Base-by-base conservation (phyloP, 2,329 filamentous ascomycete species). In the Talaromyces sp. region DNA sequence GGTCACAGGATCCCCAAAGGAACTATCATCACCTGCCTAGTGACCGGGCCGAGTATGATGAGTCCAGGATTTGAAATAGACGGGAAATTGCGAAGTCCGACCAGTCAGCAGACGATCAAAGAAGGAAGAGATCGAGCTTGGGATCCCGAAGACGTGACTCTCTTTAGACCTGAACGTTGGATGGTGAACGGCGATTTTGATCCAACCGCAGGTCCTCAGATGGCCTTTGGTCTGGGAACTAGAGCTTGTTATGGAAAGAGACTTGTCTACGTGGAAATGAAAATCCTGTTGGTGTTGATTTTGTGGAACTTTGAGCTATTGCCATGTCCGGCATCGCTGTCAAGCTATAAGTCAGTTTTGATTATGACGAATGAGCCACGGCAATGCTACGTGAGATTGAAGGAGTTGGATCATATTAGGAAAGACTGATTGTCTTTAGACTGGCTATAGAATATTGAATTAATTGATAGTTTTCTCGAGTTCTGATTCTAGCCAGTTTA, bases 361-460 rank as follows among this genome's bases (percentile, higher is more conserved):
- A 39, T 57, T 37, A 57, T 37, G 54, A 57, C 54, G 33, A 35
- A 57, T n/a, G 54, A 57, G 54, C 54, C 54, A 37, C 33, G 54
- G 10, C 27, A 57, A 57, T 57, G 33, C 22, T 52, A 62, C 41
- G 59, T 50, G 19, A 31, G 19, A 22, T n/a, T 56, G 37, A 47
- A 24, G 2, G 19, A 24, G 13, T 47, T 47, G 14, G 11, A 24
- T 47, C 22, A 47, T 22, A 19, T 47, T 24, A 14, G 19, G 19
- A 24, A 47, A 47, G 19, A 47, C 22, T 47, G 45, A 47, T 47
- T 47, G 24, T 7, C 14, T 24, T 14, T 47, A 47, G 22, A 24
- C 24, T 47, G 45, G 24, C 10, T 3, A 47, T 14, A 47, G 45
- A 24, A 22, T 14, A 19, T 24, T 2, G 19, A 11, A 22, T 11